Percentiles rank a stretch among this genome's conserved stretches.
phyloP scores from a whole-genome alignment of 768 basidiomycete genomes.

The Lentinula boryana region DNA sequence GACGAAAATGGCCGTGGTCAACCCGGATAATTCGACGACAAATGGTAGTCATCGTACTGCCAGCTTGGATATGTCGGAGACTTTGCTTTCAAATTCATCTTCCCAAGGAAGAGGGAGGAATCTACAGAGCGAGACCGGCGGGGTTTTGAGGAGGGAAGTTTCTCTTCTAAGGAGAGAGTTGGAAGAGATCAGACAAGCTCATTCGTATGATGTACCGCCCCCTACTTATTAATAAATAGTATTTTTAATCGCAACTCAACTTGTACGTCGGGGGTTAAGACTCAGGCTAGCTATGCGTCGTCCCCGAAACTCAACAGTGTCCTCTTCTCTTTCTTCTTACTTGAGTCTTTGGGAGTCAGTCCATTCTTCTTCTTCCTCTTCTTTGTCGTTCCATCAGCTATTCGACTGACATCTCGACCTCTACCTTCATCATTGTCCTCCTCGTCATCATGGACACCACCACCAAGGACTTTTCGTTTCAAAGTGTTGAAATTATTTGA shows the following conservation, averaged over 20 bases:
- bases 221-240: neutral
- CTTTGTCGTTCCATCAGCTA: neutral
- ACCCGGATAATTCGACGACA: neutral
- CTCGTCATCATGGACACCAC: neutral
- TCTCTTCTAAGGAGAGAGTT: neutral
- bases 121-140: neutral
- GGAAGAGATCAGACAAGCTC: neutral
- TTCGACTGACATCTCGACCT: neutral
- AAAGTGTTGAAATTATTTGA: neutral
- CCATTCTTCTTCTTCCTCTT: slow-evolving; percentile 3
- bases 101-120: neutral
- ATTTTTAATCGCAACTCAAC: neutral
- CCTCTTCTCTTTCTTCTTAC: slow-evolving; percentile 3
- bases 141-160: neutral
- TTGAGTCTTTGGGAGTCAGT: neutral
- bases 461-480: neutral
- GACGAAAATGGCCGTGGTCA: neutral
- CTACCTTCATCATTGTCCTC: neutral
- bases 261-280: neutral
- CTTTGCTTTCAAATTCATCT: neutral
- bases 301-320: slow-evolving; percentile 5
- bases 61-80: neutral
- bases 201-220: neutral
- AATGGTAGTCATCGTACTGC: neutral
- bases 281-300: neutral